phyloP scores from a whole-genome alignment of 1,284 basidiomycete species.

The Naganishia sp. region DNA sequence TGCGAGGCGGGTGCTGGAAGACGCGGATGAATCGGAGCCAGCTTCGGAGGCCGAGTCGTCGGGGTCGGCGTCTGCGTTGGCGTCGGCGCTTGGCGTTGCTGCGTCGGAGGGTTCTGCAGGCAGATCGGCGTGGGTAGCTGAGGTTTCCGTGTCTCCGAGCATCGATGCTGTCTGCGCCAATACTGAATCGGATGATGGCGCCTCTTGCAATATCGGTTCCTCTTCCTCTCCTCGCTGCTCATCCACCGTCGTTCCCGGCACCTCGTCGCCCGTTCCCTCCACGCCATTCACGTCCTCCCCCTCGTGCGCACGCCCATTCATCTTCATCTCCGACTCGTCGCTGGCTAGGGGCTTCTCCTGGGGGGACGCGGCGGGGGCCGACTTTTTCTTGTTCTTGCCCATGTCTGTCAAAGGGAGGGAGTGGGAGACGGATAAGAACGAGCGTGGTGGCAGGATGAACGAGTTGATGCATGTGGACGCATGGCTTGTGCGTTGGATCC shows the following conservation, averaged over 20 bases:
- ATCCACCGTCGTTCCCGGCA: not conserved
- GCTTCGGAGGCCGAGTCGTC: not conserved
- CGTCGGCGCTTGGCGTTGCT: not conserved
- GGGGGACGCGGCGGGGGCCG: not conserved
- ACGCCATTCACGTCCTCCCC: not conserved
- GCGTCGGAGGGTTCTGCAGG: not conserved
- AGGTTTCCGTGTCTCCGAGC: not conserved
- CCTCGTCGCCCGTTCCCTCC: not conserved
- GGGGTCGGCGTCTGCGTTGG: not conserved
- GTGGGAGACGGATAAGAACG: no score
- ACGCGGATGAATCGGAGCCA: not conserved
- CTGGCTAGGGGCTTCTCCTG: not conserved
- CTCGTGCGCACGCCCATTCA: not conserved
- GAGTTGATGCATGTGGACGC: not conserved
- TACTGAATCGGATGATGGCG: no score
- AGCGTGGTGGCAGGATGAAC: no score
- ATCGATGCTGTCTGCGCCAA: not conserved
- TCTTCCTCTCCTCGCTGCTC: not conserved
- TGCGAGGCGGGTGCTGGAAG: conserved; percentile 24
- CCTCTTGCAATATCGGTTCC: not conserved
- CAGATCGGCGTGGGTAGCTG: not conserved
- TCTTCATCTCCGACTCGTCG: not conserved
- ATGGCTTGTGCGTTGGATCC: not conserved
- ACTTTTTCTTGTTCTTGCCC: conserved; percentile 29
- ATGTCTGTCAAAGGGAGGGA: conserved; percentile 1